Percentiles rank a stretch among this genome's conserved stretches.
phyloP scores from a whole-genome alignment of 306 rosid genomes.

The Acmispon strigosus region DNA sequence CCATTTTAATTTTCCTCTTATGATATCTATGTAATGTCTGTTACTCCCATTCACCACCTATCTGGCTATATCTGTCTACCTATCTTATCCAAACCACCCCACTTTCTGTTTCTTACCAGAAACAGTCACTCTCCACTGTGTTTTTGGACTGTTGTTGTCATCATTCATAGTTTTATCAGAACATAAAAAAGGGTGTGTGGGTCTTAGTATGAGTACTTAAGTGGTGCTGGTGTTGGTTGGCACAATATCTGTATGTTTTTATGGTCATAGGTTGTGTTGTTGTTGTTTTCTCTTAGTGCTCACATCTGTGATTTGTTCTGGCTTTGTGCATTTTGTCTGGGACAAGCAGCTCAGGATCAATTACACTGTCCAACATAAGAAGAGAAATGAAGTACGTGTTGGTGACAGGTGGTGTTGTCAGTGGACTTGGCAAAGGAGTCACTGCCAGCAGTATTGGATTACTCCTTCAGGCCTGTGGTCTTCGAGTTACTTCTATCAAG shows the following conservation, averaged over 20 bases:
- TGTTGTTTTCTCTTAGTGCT: constrained; percentile 21
- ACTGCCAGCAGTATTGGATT: constrained; percentile 85
- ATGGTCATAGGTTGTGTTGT: constrained; percentile 3
- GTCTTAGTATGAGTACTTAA: constrained; percentile 20
- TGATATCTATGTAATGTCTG: constrained; percentile 38
- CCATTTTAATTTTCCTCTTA: neutral
- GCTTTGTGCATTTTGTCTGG: constrained; percentile 33
- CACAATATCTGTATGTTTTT: constrained; percentile 12
- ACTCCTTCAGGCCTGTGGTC: constrained; percentile 77
- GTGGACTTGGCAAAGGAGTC: constrained; percentile 94
- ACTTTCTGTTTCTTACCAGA: constrained; percentile 13
- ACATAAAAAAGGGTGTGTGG: constrained; percentile 24
- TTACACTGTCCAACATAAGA: constrained; percentile 2
- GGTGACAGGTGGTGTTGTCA: constrained; percentile 94
- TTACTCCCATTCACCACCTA: neutral
- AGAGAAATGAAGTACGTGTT: constrained; percentile 69
- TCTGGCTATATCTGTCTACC: neutral
- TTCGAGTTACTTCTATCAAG: constrained; percentile 80
- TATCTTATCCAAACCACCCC: constrained; percentile 33
- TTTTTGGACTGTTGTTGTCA: constrained; percentile 33
- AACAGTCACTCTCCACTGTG: constrained; percentile 23
- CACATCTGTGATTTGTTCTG: constrained; percentile 24
- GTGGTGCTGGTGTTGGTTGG: constrained; percentile 9
- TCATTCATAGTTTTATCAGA: constrained; percentile 52
- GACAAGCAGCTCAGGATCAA: constrained; percentile 29